phyloP scores from a whole-genome alignment of 768 basidiomycete genomes.

The Termitomyces sp. region DNA sequence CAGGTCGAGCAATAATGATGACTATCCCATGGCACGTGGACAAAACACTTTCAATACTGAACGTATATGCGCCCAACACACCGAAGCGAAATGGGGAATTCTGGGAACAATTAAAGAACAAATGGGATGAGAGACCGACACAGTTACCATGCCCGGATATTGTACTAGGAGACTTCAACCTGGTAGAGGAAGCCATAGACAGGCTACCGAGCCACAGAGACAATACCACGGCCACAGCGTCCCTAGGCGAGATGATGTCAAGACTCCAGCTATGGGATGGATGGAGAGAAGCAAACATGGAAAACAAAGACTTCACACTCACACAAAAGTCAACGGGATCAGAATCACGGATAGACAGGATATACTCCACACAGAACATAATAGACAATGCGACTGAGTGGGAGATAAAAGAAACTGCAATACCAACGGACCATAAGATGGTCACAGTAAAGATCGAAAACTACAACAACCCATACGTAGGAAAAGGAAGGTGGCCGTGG shows the following conservation, averaged over 20 bases:
- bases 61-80: not conserved
- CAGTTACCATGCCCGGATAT: not conserved
- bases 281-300: not conserved
- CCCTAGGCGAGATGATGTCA: not conserved
- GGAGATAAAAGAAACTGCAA: not conserved
- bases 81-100: not conserved
- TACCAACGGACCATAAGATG: not conserved
- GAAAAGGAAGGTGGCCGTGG: not conserved
- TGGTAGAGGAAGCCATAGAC: not conserved
- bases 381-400: not conserved
- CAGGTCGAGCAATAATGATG: not conserved
- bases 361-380: not conserved
- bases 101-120: not conserved
- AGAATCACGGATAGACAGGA: not conserved
- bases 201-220: not conserved
- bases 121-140: not conserved
- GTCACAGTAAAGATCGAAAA: not conserved
- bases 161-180: not conserved
- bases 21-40: not conserved
- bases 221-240: fast-evolving
- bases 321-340: not conserved
- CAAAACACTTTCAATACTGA: not conserved
- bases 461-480: not conserved
- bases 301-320: not conserved
- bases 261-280: not conserved